These are phyloP conservation scores for Aspergillus quadrilineatus DNA, from an alignment of 2,329 filamentous ascomycete genomes.

Conservation along the genomic window DNA sequence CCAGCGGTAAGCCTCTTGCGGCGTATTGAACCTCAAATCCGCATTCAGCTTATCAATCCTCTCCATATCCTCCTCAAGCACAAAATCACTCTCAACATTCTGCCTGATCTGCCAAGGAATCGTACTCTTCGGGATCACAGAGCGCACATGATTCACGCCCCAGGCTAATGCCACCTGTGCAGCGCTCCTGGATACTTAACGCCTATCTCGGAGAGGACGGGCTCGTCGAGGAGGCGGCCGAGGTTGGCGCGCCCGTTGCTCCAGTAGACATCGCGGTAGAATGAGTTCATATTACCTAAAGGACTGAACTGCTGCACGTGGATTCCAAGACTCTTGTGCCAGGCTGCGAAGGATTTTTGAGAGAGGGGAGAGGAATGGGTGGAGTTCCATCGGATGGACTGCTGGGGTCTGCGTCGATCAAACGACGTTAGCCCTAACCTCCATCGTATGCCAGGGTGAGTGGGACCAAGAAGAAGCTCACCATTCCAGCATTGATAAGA, in stretches of 20 bases:
- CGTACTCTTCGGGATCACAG: conserved; percentile 25
- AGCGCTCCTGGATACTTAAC: conserved; percentile 51
- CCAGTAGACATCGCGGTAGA: conserved; percentile 44
- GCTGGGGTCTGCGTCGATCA: conserved; percentile 47
- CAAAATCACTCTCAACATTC: conserved; percentile 26
- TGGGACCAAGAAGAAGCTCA: not conserved
- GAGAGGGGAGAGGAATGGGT: conserved; percentile 57
- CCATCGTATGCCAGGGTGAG: not conserved
- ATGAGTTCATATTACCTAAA: conserved; percentile 59
- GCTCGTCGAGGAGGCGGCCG: conserved; percentile 43
- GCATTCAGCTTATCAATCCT: conserved; percentile 43
- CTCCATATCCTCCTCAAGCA: conserved; percentile 22
- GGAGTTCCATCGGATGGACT: conserved; percentile 64
- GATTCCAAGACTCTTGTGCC: conserved; percentile 54
- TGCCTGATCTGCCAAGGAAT: conserved; percentile 24
- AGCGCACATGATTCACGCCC: conserved; percentile 24
- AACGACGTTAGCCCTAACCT: not conserved
- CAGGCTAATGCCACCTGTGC: conserved; percentile 48
- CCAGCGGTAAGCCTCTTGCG: conserved; percentile 33
- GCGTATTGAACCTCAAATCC: conserved; percentile 58
- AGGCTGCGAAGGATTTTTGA: conserved; percentile 47
- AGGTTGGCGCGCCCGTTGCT: conserved; percentile 17
- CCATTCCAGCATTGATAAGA: conserved; percentile 30
- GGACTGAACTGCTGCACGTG: conserved; percentile 61
- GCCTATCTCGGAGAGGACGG: conserved; percentile 54